Evolutionary conservation across 106 monocot genomes (phyloP).

Genomic region (Dioscorea dumetorum): DNA sequence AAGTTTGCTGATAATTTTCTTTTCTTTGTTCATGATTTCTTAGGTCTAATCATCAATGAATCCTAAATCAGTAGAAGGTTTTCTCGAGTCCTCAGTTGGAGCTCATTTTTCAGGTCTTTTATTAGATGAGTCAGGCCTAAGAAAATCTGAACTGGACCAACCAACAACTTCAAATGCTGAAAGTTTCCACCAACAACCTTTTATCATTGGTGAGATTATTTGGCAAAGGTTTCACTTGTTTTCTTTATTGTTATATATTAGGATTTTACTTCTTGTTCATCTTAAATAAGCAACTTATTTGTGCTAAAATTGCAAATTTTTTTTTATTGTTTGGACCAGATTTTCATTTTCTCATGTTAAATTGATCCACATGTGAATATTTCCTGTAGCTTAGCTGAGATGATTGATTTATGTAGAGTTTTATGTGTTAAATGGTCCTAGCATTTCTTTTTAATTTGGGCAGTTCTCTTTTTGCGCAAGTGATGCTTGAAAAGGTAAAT

Average conservation of each 20-base stretch:
- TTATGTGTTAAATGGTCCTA: background rate
- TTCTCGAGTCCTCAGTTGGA: slow-evolving; percentile 13
- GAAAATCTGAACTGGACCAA: slow-evolving; percentile 12
- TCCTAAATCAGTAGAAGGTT: slow-evolving; percentile 16
- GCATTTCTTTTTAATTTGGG: too few relatives aligned
- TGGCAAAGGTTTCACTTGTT: background rate
- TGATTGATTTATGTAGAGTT: background rate
- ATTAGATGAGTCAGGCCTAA: slow-evolving; percentile 8
- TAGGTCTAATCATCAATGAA: slow-evolving; percentile 1
- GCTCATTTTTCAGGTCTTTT: slow-evolving; percentile 19
- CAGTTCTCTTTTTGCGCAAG: too few relatives aligned
- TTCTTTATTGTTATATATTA: too few relatives aligned
- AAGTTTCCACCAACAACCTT: slow-evolving; percentile 31
- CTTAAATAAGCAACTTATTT: too few relatives aligned
- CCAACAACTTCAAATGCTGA: slow-evolving; percentile 24
- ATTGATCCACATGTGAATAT: too few relatives aligned
- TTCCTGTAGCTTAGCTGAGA: background rate
- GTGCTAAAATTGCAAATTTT: too few relatives aligned
- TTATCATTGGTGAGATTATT: slow-evolving; percentile 41
- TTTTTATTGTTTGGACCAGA: too few relatives aligned
- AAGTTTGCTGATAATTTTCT: too few relatives aligned
- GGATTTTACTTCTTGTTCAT: too few relatives aligned
- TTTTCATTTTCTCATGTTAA: too few relatives aligned
- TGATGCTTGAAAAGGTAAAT: too few relatives aligned
- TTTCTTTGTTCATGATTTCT: too few relatives aligned